Evolutionary conservation across 768 basidiomycete species (phyloP).

Genomic region (Pleurotus ostreatus): DNA sequence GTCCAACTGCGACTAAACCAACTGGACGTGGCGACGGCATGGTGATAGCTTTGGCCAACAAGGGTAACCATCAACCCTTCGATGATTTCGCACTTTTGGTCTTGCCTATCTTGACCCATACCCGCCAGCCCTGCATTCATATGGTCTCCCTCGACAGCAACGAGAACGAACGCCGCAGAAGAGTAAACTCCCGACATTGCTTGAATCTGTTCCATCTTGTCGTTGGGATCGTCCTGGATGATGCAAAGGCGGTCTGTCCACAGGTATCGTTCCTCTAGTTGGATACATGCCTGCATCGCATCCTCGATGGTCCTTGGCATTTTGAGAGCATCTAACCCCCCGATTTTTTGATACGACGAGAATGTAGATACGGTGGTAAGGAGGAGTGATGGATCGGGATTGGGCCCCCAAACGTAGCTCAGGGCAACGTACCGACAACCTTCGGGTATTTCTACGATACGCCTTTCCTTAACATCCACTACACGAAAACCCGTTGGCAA

Average conservation of each 20-base stretch:
- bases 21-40: too few relatives aligned
- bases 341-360: neutral
- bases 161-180: neutral
- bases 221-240: neutral
- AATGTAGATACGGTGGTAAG: neutral
- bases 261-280: neutral
- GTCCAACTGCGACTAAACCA: constrained; percentile 6
- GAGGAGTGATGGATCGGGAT: neutral
- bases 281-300: neutral
- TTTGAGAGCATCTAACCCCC: neutral
- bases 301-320: constrained; percentile 7
- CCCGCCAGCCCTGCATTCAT: neutral
- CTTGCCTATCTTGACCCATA: neutral
- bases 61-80: neutral
- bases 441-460: neutral
- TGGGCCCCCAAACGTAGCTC: constrained; percentile 4
- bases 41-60: neutral
- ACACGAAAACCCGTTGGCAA: neutral
- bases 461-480: neutral
- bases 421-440: neutral
- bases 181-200: constrained; percentile 3
- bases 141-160: neutral
- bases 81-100: neutral
- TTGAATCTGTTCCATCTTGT: constrained; percentile 2
- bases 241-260: constrained; percentile 3